Percentiles rank a stretch among this genome's conserved stretches.
Evolutionary conservation across 2,329 filamentous ascomycete genomes (phyloP).

Genomic region (Aspergillus quadrilineatus): DNA sequence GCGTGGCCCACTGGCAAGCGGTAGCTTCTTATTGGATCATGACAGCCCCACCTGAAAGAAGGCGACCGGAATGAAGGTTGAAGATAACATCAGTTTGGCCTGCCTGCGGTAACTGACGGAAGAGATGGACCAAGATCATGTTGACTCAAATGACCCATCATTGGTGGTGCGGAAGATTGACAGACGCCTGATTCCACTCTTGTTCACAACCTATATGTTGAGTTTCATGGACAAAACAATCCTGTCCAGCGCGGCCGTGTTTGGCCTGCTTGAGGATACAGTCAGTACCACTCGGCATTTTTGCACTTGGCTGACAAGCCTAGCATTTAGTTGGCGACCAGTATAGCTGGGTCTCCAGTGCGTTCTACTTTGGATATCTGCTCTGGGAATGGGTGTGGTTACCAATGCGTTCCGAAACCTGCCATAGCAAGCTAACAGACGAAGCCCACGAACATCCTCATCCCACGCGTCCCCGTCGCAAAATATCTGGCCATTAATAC

Average conservation of each 20-base stretch:
- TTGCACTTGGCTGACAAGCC: constrained; percentile 30
- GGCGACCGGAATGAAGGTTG: no score
- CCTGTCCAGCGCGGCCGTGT: constrained; percentile 57
- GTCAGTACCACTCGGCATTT: constrained; percentile 11
- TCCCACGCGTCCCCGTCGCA: constrained; percentile 51
- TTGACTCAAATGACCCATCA: neutral
- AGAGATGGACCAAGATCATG: no score
- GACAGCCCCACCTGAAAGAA: no score
- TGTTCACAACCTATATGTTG: constrained; percentile 59
- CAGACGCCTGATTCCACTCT: constrained; percentile 53
- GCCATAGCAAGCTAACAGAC: neutral
- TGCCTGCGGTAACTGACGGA: no score
- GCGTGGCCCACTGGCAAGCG: no score
- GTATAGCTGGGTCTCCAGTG: constrained; percentile 57
- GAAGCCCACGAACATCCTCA: constrained; percentile 36
- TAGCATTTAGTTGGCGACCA: constrained; percentile 53
- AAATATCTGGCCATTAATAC: constrained; percentile 49
- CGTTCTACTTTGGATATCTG: constrained; percentile 59
- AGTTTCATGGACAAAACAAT: constrained; percentile 64
- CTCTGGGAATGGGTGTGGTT: constrained; percentile 44
- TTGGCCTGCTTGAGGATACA: constrained; percentile 53
- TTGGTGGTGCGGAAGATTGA: constrained; percentile 58
- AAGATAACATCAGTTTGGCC: no score
- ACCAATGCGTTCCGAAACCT: constrained; percentile 21
- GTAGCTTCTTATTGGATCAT: no score